These are phyloP conservation scores for Saturnispora hagleri DNA, from an alignment of 805 yeast genomes.

Conservation along the genomic window DNA sequence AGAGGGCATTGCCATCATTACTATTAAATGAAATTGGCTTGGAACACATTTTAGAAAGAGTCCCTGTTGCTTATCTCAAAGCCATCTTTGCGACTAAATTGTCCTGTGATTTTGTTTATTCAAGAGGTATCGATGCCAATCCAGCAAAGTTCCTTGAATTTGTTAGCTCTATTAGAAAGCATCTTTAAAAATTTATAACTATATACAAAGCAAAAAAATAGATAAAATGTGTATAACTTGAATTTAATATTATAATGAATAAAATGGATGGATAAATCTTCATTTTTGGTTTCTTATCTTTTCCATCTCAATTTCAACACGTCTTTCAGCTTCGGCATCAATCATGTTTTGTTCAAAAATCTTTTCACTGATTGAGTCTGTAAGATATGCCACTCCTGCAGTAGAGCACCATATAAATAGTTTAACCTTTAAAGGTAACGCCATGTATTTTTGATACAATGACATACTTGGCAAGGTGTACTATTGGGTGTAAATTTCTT, in stretches of 20 bases:
- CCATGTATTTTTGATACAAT: constrained; percentile 15
- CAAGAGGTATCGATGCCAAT: constrained; percentile 71
- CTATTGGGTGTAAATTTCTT: too few species aligned
- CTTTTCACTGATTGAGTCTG: constrained; percentile 22
- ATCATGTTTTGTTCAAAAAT: constrained; percentile 25
- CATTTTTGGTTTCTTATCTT: background rate
- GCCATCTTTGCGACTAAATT: constrained; percentile 83
- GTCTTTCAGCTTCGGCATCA: constrained; percentile 25
- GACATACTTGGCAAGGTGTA: background rate
- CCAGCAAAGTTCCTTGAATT: constrained; percentile 70
- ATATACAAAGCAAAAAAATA: background rate
- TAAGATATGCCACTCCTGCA: constrained; percentile 24
- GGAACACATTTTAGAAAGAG: constrained; percentile 58
- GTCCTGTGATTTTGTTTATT: constrained; percentile 78
- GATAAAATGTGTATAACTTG: background rate
- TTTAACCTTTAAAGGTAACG: constrained; percentile 23
- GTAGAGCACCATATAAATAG: constrained; percentile 26
- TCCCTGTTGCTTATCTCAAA: constrained; percentile 79
- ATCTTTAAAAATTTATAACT: constrained; percentile 1
- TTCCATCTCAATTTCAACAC: constrained; percentile 22
- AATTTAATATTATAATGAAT: background rate
- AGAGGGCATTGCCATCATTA: constrained; percentile 69
- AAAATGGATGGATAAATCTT: background rate
- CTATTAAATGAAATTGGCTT: constrained; percentile 59
- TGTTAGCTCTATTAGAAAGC: constrained; percentile 49